Evolutionary conservation across 116 monocot genomes (phyloP).

Genomic region (Iris pallida): DNA sequence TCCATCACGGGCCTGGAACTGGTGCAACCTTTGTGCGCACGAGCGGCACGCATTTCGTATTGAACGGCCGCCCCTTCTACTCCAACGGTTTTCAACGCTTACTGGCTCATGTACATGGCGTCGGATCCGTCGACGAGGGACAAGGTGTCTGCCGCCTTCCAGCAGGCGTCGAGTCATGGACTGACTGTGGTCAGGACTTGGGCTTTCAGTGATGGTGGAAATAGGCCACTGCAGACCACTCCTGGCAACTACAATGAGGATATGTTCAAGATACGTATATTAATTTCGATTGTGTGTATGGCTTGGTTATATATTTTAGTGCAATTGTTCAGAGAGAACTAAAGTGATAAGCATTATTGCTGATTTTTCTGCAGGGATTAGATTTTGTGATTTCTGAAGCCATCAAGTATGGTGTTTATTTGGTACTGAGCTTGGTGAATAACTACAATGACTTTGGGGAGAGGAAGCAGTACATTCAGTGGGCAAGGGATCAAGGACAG

Average conservation of each 20-base stretch:
- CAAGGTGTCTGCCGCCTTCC: no score
- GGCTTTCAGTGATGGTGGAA: no score
- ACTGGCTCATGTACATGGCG: constrained; percentile 82
- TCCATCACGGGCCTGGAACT: not conserved
- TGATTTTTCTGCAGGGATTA: constrained; percentile 22
- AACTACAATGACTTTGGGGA: constrained; percentile 49
- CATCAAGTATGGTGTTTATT: constrained; percentile 27
- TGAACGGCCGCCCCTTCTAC: constrained; percentile 28
- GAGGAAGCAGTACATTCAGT: constrained; percentile 45
- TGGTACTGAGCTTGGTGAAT: constrained; percentile 48
- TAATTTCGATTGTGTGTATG: not conserved
- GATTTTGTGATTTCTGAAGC: constrained; percentile 57
- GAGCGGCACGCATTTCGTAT: constrained; percentile 32
- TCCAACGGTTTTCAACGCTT: constrained; percentile 69
- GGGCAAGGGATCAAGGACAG: constrained; percentile 36
- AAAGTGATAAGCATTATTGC: not conserved
- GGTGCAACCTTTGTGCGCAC: constrained; percentile 13
- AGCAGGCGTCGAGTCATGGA: no score
- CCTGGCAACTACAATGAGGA: no score
- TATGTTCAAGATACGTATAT: no score
- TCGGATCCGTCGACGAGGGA: no score
- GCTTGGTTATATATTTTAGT: no score
- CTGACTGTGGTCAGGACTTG: no score
- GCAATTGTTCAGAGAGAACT: not conserved
- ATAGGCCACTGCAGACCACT: no score